These are phyloP conservation scores for Hypoxylon fuscum DNA, from an alignment of 495 filamentous ascomycete species.

Conservation along the genomic window DNA sequence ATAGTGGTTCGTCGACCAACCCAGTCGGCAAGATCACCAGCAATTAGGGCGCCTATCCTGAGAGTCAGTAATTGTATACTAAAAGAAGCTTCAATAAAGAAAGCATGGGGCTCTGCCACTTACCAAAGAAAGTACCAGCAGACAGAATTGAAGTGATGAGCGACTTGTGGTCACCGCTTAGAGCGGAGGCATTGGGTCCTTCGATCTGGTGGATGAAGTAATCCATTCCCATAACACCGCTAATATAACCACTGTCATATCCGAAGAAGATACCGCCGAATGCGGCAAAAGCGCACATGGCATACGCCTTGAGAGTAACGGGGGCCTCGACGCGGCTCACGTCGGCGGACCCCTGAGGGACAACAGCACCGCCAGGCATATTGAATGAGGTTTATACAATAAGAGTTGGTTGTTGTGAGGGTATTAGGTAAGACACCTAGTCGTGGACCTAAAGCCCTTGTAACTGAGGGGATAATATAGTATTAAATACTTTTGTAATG, in stretches of 20 bases:
- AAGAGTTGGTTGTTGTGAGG: no score
- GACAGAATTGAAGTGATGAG: slow-evolving; percentile 80
- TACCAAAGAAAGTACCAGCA: slow-evolving; percentile 76
- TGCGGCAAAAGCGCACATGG: slow-evolving; percentile 74
- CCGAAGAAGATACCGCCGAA: slow-evolving; percentile 77
- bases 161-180: slow-evolving; percentile 57
- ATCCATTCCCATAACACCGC: slow-evolving; percentile 64
- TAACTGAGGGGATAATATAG: neutral
- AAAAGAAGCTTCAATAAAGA: neutral
- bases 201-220: slow-evolving; percentile 60
- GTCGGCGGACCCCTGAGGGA: slow-evolving; percentile 48
- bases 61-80: neutral
- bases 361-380: slow-evolving; percentile 39
- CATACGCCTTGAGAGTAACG: slow-evolving; percentile 71
- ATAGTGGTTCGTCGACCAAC: slow-evolving; percentile 74
- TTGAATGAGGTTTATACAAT: neutral
- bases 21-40: slow-evolving; percentile 73
- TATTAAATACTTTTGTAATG: neutral
- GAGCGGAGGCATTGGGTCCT: slow-evolving; percentile 31
- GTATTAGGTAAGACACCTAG: no score
- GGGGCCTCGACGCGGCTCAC: slow-evolving; percentile 68
- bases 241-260: slow-evolving; percentile 72
- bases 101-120: neutral
- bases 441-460: neutral
- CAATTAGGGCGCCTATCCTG: slow-evolving; percentile 65